Base-by-base conservation (phyloP, 106 monocot genomes). In the Chionographis japonica region DNA sequence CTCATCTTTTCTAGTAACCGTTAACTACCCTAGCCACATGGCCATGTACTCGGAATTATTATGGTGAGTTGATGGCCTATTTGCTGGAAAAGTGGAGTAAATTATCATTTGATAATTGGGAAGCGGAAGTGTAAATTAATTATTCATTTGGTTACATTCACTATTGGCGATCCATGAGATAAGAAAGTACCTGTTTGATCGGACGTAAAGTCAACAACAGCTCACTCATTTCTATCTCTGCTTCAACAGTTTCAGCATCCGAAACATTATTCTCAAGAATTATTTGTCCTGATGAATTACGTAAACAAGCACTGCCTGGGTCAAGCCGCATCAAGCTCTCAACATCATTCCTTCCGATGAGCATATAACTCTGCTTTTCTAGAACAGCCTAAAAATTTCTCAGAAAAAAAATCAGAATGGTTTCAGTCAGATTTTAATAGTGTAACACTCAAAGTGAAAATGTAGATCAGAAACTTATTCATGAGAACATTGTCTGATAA, bases 321-420 rank as follows among this genome's bases (percentile, higher is more conserved):
- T 98, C 92, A 63, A 83, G 71, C 49, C 83, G 82, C 92, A 98
- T 98, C 74, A 92, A 73, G 58, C 72, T 84, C 67, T 98, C 97
- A 66, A 98, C 68, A 71, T 98, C 97, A 75, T 69, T 89, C 82
- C 97, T 90, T 72, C 87, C 87, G 50, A 93, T 80, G 50, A 90
- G 87, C 89, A 90, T 87, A 65, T 98, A 89, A 77, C 97, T 98
- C 69, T 90, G 97, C 75, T 87, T 98, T 81, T 90, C 97, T 60
- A 98, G 66, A 60, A 98, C 92, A 87, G 89, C 92, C 97, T 98
- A 70, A 35, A 52, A 57, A 66, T 66, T 52, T 50, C 17, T 41
- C 66, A 71, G 12, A 52, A 76, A 2, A 54, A 50, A 75, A 79
- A 68, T 16, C 12, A 43, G 9, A 46, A 46, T 10, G 46, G 9